Conservation (phyloP, 176 grass and related monocot species). For the Ananas comosus region DNA sequence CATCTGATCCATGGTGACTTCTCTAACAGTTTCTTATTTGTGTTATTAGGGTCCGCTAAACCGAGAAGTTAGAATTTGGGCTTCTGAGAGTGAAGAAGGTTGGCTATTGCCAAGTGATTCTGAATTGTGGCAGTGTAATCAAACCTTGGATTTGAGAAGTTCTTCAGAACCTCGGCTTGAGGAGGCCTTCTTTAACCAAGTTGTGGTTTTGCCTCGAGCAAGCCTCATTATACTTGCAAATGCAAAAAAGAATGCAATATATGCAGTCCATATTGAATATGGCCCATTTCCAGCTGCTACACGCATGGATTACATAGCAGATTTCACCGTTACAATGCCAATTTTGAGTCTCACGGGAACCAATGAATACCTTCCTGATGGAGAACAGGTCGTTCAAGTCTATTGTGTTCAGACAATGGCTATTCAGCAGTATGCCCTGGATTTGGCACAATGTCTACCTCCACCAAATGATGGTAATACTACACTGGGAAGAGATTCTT, state of each 20-base stretch:
- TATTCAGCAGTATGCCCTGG: conserved; percentile 89
- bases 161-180: conserved; percentile 52
- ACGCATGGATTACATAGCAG: conserved; percentile 80
- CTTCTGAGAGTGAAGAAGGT: conserved; percentile 64
- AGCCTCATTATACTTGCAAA: conserved; percentile 93
- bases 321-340: conserved; percentile 94
- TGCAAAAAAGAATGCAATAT: conserved; percentile 97
- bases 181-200: conserved; percentile 98
- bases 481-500: conserved; percentile 40
- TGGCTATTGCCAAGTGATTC: conserved; percentile 68
- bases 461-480: conserved; percentile 29
- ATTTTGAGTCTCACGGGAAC: conserved; percentile 90
- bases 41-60: conserved; percentile 63
- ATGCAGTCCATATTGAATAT: conserved; percentile 89
- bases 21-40: background rate
- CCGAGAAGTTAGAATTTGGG: conserved; percentile 92
- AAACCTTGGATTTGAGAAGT: conserved; percentile 71
- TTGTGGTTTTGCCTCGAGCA: conserved; percentile 73
- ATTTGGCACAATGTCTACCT: conserved; percentile 74
- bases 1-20: background rate
- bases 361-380: conserved; percentile 37
- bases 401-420: conserved; percentile 98
- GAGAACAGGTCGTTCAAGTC: conserved; percentile 74
- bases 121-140: conserved; percentile 81
- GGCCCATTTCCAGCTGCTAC: conserved; percentile 56